These are phyloP conservation scores for Magnusiomyces ingens DNA, from an alignment of 1,139 yeast species.

Conservation along the genomic window DNA sequence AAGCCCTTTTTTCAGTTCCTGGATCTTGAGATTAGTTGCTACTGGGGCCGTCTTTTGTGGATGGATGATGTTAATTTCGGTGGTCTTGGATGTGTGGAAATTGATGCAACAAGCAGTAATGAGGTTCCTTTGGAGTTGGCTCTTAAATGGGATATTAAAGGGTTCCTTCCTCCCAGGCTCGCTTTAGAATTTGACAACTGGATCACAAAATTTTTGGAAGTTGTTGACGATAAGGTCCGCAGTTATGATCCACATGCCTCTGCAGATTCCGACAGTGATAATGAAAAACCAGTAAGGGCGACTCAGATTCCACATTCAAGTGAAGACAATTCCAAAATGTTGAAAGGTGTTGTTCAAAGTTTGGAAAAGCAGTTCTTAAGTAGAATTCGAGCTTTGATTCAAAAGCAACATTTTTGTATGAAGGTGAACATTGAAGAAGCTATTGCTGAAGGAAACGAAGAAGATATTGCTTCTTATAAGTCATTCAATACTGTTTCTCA, in stretches of 20 bases:
- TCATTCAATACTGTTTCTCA: neutral
- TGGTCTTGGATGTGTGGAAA: slow-evolving; percentile 60
- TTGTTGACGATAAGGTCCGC: slow-evolving; percentile 53
- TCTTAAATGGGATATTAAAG: slow-evolving; percentile 75
- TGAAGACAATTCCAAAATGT: slow-evolving; percentile 16
- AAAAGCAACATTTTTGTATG: neutral
- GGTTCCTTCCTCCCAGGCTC: slow-evolving; percentile 65
- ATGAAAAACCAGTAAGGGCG: slow-evolving; percentile 11
- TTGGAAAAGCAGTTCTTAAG: slow-evolving; percentile 61
- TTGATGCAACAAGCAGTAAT: slow-evolving; percentile 38
- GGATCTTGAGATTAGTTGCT: slow-evolving; percentile 65
- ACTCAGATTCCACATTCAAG: slow-evolving; percentile 14
- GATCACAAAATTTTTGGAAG: slow-evolving; percentile 69
- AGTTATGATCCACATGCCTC: slow-evolving; percentile 17
- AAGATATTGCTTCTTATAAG: neutral
- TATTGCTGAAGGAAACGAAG: slow-evolving; percentile 1
- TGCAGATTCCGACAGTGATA: slow-evolving; percentile 31
- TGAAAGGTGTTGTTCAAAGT: slow-evolving; percentile 33
- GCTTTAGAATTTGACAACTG: slow-evolving; percentile 85
- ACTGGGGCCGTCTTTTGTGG: slow-evolving; percentile 92
- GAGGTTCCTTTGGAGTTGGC: slow-evolving; percentile 43
- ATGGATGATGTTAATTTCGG: slow-evolving; percentile 88
- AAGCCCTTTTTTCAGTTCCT: slow-evolving; percentile 78
- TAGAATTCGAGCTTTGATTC: slow-evolving; percentile 58
- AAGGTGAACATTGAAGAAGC: slow-evolving; percentile 2